Base-by-base conservation (phyloP, 1,284 basidiomycete genomes). In the Phellinidium pouzarii region DNA sequence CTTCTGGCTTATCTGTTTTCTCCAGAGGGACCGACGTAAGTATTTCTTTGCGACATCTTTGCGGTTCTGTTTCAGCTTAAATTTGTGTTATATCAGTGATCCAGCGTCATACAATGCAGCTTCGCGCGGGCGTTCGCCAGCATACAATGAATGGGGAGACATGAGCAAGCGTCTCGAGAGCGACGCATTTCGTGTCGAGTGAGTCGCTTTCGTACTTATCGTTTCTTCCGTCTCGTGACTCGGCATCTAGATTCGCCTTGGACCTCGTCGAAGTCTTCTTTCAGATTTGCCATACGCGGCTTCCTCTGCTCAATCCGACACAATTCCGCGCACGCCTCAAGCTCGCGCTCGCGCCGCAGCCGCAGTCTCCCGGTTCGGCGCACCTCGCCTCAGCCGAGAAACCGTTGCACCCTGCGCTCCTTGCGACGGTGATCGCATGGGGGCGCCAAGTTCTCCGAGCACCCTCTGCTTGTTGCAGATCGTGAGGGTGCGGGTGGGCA, bases 401-500 rank as follows among this genome's bases (percentile, higher is more conserved):
- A 34, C 72, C 78, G 2, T 63, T 86, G 3, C 79, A 89, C 54
- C 84, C 87, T 41, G 80, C 86, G 2, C 73, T 94, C 14, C 76
- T 95, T 36, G 92, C 93, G 3, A 86, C 87, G 0, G 84, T 94
- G n/a, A 73, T 96, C 44, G 91, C 92, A 0, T 94, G 90, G 85
- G n/a, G 93, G 93, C 19, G 84, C 90, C 40, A 91, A 93, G 61
- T 95, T 95, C 66, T 89, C 88, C 8, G 91, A 94, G 60, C 87
- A 94, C 64, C 82, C 85, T 0, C 69, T 92, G 56, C 78, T 95
- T 44, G 74, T 83, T 4, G 78, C 82, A 25, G 93, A 95, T 69
- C 77, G 91, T 42, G 73, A 77, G 47, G 80, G 82, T 58, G 83
- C 82, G 52, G 70, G 71, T 38, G 80, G 84, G 8, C 83, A 91